A percentile compares a stretch with the other conserved stretches of the same genome.
Conservation (phyloP, 768 basidiomycete species). For the Suillus variegatus region DNA sequence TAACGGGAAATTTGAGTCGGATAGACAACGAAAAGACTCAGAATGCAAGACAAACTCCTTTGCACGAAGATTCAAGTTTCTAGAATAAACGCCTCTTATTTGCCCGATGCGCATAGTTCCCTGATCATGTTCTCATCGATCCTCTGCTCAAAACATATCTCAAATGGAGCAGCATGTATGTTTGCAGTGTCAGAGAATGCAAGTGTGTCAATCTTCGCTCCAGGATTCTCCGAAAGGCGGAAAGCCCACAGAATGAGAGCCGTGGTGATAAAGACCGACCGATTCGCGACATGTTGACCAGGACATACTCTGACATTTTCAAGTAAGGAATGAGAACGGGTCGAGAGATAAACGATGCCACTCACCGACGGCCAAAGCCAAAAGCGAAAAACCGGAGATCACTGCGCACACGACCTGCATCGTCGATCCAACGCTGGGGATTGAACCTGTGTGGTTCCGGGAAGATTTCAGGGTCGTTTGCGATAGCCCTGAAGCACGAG, state of each 20-base stretch:
- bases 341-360: background rate
- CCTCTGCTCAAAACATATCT: slow-evolving; percentile 52
- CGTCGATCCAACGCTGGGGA: slow-evolving; percentile 51
- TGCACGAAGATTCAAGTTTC: background rate
- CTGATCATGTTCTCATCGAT: slow-evolving; percentile 12
- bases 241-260: slow-evolving; percentile 66
- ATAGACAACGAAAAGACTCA: too few species aligned
- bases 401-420: slow-evolving; percentile 24
- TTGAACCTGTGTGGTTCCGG: slow-evolving; percentile 56
- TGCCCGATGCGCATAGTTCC: background rate
- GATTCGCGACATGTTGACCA: slow-evolving; percentile 45
- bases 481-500: slow-evolving; percentile 37
- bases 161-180: slow-evolving; percentile 58
- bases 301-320: slow-evolving; percentile 48
- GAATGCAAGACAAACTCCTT: too few species aligned
- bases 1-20: too few species aligned
- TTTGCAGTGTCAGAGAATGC: slow-evolving; percentile 63
- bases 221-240: slow-evolving; percentile 46
- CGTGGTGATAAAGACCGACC: slow-evolving; percentile 62
- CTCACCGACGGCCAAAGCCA: slow-evolving; percentile 38
- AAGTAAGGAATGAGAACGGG: background rate
- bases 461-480: slow-evolving; percentile 53
- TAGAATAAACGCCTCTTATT: background rate
- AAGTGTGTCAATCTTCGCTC: slow-evolving; percentile 55
- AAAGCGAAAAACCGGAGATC: slow-evolving; percentile 33